Percentiles rank a stretch among this genome's conserved stretches.
phyloP scores from a whole-genome alignment of 768 basidiomycete genomes.

The Boletus insuetus region DNA sequence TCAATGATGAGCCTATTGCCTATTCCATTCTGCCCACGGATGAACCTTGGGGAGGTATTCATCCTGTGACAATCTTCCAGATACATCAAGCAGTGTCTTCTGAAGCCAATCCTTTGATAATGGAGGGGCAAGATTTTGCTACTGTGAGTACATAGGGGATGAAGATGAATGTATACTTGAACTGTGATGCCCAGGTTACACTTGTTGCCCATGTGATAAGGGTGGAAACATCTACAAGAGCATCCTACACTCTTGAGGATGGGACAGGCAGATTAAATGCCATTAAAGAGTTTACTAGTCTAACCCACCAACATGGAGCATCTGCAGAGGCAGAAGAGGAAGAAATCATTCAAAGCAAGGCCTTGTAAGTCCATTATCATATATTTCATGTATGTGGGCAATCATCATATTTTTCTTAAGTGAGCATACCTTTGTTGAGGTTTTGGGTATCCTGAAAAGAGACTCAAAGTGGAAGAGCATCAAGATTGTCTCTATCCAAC shows the following conservation, averaged over 20 bases:
- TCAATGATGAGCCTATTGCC: conserved; percentile 1
- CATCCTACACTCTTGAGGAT: conserved; percentile 34
- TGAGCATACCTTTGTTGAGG: conserved; percentile 18
- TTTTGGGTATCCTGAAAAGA: conserved; percentile 1
- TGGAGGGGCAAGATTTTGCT: conserved; percentile 42
- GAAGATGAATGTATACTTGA: conserved; percentile 23
- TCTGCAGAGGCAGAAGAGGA: conserved; percentile 4
- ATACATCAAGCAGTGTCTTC: conserved; percentile 43
- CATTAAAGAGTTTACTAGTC: background rate
- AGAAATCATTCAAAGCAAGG: conserved; percentile 1
- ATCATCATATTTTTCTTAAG: conserved; percentile 9
- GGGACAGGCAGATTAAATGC: conserved; percentile 33
- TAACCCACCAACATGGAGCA: background rate
- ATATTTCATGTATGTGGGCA: background rate
- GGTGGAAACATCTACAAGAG: conserved; percentile 10
- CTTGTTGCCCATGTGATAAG: conserved; percentile 46
- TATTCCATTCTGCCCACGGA: background rate
- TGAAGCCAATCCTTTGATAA: conserved; percentile 40
- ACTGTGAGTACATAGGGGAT: conserved; percentile 5
- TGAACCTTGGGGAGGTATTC: conserved; percentile 5
- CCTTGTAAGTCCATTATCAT: conserved; percentile 16
- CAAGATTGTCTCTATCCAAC: conserved; percentile 12
- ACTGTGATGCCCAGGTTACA: conserved; percentile 33
- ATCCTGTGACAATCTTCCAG: conserved; percentile 59
- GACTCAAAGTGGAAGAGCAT: background rate